Conservation (phyloP, 2,329 filamentous ascomycete genomes). For the Cordyceps javanica region DNA sequence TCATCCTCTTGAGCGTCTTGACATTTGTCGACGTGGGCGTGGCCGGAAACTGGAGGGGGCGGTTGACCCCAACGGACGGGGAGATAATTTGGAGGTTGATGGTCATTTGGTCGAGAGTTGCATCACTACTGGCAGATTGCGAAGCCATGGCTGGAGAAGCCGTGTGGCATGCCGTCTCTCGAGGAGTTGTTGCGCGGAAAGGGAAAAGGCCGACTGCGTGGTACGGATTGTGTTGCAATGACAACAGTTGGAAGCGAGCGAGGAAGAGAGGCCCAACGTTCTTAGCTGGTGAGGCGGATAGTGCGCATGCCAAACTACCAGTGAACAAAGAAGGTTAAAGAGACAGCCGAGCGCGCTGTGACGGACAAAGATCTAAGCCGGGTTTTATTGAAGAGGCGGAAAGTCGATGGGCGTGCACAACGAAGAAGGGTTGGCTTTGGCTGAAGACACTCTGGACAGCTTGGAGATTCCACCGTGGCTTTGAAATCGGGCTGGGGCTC, state of each 20-base stretch:
- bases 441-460: neutral
- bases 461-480: slow-evolving; percentile 15
- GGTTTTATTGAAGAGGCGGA: neutral
- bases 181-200: neutral
- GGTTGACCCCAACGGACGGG: slow-evolving; percentile 48
- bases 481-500: slow-evolving; percentile 10
- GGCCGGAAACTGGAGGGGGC: slow-evolving; percentile 42
- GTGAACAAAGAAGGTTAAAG: neutral
- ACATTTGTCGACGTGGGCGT: slow-evolving; percentile 47
- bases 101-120: slow-evolving; percentile 19
- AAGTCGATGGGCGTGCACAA: neutral
- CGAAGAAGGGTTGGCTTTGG: neutral
- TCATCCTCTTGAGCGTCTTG: slow-evolving; percentile 51
- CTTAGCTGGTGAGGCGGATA: neutral
- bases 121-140: slow-evolving; percentile 1
- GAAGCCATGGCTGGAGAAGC: slow-evolving; percentile 10
- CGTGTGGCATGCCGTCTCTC: slow-evolving; percentile 1
- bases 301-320: neutral
- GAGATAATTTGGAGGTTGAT: slow-evolving; percentile 55
- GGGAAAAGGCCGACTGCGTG: neutral
- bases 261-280: neutral
- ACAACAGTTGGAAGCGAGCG: neutral
- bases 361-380: neutral
- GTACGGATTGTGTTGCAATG: neutral
- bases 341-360: neutral